phyloP scores from a whole-genome alignment of 768 basidiomycete genomes.

The Obba rivulosa region DNA sequence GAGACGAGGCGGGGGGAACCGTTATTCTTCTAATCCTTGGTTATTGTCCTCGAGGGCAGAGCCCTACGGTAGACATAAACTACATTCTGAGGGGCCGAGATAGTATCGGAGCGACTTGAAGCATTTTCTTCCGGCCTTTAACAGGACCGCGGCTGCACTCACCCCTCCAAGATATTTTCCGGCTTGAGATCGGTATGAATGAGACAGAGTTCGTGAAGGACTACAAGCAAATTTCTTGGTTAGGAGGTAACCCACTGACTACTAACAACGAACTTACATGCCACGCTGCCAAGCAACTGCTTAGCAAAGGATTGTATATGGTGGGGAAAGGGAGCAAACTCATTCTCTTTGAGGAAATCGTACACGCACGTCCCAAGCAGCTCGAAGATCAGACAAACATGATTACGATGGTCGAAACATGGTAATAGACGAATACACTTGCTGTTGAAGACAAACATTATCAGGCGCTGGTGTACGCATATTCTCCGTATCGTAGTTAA shows the following conservation, averaged over 20 bases:
- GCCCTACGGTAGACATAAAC: too few species aligned
- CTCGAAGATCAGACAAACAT: slow-evolving; percentile 96
- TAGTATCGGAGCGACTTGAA: too few species aligned
- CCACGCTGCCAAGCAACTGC: slow-evolving; percentile 87
- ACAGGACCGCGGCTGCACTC: too few species aligned
- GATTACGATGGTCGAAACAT: slow-evolving; percentile 96
- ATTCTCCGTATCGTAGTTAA: slow-evolving; percentile 7
- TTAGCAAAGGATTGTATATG: slow-evolving; percentile 96
- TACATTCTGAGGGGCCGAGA: too few species aligned
- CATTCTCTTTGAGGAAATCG: slow-evolving; percentile 97
- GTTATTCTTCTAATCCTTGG: too few species aligned
- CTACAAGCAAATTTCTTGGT: slow-evolving; percentile 40
- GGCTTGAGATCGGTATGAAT: slow-evolving; percentile 99
- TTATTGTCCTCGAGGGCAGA: too few species aligned
- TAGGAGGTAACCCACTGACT: slow-evolving; percentile 13
- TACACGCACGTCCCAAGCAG: slow-evolving; percentile 96
- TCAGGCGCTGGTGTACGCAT: slow-evolving; percentile 10
- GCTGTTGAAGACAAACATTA: too few species aligned
- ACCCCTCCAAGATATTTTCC: slow-evolving; percentile 98
- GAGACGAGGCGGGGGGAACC: too few species aligned
- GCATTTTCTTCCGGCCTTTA: too few species aligned
- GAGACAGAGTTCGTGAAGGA: slow-evolving; percentile 84
- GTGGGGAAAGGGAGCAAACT: slow-evolving; percentile 90
- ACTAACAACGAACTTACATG: slow-evolving; percentile 57
- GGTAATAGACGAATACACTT: slow-evolving; percentile 96